A percentile compares a stretch with the other conserved stretches of the same genome.
These are phyloP conservation scores for Candida tunisiensis DNA, from an alignment of 1,139 yeast genomes.

Conservation along the genomic window DNA sequence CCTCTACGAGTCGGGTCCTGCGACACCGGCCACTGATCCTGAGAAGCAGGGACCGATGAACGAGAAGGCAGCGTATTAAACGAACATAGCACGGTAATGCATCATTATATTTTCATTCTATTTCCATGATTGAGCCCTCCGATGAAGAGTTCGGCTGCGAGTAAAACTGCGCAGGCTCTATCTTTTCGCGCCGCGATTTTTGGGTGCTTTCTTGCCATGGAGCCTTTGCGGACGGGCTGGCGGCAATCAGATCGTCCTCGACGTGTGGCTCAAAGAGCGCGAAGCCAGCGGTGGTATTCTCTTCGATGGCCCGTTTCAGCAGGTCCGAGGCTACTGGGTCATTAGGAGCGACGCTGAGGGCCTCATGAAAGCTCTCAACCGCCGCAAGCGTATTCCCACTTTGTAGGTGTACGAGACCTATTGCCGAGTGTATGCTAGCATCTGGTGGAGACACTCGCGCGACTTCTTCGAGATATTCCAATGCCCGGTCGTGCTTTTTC, in stretches of 20 bases:
- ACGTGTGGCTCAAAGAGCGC: constrained; percentile 4
- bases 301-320: constrained; percentile 63
- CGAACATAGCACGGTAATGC: no score
- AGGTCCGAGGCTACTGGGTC: constrained; percentile 80
- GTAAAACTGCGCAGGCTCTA: not conserved
- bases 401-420: constrained; percentile 69
- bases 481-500: constrained; percentile 46
- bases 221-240: constrained; percentile 1
- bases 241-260: constrained; percentile 1
- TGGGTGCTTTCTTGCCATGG: constrained; percentile 1
- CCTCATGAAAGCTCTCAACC: constrained; percentile 61
- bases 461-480: constrained; percentile 64
- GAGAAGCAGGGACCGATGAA: no score
- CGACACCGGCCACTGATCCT: no score
- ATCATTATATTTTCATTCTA: no score
- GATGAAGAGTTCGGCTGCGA: not conserved
- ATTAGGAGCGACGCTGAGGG: constrained; percentile 61
- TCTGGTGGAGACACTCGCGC: constrained; percentile 54
- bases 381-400: constrained; percentile 50
- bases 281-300: constrained; percentile 23
- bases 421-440: constrained; percentile 61
- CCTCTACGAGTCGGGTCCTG: no score
- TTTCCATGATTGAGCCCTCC: not conserved
- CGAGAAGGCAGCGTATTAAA: no score
- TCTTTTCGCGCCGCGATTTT: not conserved